phyloP scores from a whole-genome alignment of 2,329 filamentous ascomycete species.

The Colletotrichum destructivum region DNA sequence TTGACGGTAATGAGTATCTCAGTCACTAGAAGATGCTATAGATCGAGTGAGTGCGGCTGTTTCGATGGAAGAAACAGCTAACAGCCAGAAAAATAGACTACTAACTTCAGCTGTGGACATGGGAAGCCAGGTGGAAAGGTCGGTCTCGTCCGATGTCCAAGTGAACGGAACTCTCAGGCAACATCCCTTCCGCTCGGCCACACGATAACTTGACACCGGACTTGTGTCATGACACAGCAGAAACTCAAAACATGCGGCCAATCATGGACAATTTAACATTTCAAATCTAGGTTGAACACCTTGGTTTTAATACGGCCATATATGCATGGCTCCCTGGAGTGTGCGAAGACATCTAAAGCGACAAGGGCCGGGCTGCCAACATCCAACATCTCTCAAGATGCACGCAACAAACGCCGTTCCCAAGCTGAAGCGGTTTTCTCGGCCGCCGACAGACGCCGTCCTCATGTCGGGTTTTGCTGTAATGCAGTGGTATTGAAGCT shows the following conservation, averaged over 20 bases:
- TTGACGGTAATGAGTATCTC: neutral
- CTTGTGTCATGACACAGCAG: constrained; percentile 28
- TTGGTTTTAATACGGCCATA: constrained; percentile 23
- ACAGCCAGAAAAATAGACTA: neutral
- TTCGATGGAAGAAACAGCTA: no score
- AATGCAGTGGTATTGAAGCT: neutral
- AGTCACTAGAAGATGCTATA: neutral
- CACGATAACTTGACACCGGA: constrained; percentile 22
- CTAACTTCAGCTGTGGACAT: neutral
- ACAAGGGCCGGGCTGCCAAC: neutral
- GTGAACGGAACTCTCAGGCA: neutral
- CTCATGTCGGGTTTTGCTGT: constrained; percentile 19
- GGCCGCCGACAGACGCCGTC: constrained; percentile 12
- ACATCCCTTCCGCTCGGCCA: constrained; percentile 19
- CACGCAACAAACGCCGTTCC: constrained; percentile 6
- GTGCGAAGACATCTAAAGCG: neutral
- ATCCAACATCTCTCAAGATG: constrained; percentile 6
- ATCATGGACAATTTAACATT: constrained; percentile 9
- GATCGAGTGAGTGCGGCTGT: neutral
- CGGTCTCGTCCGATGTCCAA: constrained; percentile 18
- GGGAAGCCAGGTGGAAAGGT: neutral
- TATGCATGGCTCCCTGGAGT: constrained; percentile 10
- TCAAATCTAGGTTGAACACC: constrained; percentile 17
- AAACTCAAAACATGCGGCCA: constrained; percentile 22
- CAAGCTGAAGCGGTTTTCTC: neutral